Base-by-base conservation (phyloP, 2,329 filamentous ascomycete genomes). In the Monosporascus sp. region DNA sequence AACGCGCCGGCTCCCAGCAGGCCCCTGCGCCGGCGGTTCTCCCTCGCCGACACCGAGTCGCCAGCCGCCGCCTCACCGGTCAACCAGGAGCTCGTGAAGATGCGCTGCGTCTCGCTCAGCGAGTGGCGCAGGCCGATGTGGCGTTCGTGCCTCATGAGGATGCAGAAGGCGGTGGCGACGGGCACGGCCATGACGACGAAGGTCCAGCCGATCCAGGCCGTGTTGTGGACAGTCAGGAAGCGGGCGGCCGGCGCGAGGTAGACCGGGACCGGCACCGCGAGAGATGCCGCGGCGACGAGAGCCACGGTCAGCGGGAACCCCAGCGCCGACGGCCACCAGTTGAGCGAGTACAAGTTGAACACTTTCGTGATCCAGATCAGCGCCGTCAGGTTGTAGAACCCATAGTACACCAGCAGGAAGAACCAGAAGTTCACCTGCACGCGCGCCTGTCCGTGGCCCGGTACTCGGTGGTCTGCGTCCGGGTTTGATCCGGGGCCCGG, bases 361-460 rank as follows among this genome's bases (percentile, higher is more conserved):
- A 87, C 78, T 63, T 87, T 87, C 48, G 85, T 88, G 64, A 88
- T 86, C 83, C 84, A 88, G 56, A 86, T 79, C 60, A 88, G 70
- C 2, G 84, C 85, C 5, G 82, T 85, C 24, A 87, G 63, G 64
- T 85, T 87, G 69, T 88, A 88, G 60, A 86, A 80, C 53, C 83
- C 82, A 66, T 88, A 88, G 71, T 87, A 88, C 53, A 86, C 79
- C 48, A 86, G 79, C 38, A 88, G 73, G 63, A 88, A 88, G 74
- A 86, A 87, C 84, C 85, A 88, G 63, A 87, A 87, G 71, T 85
- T 86, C 60, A 87, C 79, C 57, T 81, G 78, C 5, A 87, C 84
- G 43, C 79, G 74, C 6, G 84, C 81, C 60, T 78, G 75, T 54
- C 85, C 85, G 72, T 87, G 83, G 26, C 84, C 84, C 0, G 84